Evolutionary conservation across 2,329 filamentous ascomycete species (phyloP), one percentile per base, ranked within the genome.

Genomic region (Aureobasidium namibiae): DNA sequence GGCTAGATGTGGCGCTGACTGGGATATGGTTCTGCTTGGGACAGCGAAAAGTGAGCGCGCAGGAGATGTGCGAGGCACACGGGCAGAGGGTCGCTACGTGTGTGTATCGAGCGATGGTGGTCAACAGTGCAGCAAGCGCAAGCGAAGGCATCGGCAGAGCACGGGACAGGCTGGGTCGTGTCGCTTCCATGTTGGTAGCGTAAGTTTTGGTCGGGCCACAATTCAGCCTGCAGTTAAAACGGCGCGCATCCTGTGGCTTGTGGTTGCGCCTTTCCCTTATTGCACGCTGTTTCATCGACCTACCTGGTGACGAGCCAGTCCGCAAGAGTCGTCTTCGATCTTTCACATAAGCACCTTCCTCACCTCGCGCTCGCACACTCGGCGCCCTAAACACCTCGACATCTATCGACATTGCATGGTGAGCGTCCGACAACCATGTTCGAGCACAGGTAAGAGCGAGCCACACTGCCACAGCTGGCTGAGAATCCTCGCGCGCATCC

Each of bases 221-320:
- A 45, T 45, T 56, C 52, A 41, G 38, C 38, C 52, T 45, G 52
- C 52, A 56, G 34, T 56, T 56, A 56, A 56, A 56, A 45, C 52
- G 52, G 52, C 39, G 52, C 52, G 52, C 52, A 44, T 44, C 52
- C 52, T 56, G 52, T 56, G 52, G 52, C 52, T 56, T 56, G 52
- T 56, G 52, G 52, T 44, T 56, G 52, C 52, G 39, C 39, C 52
- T 56, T 54, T 56, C 52, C 52, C 52, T 56, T 56, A 56, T 56
- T 56, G 52, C 52, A 56, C 52, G 52, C 52, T 56, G 52, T 56
- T 56, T 56, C 52, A 56, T 54, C 50, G 50, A 54, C 50, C 42
- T 38, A 42, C 50, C 50, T 54, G 50, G 50, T 56, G 52, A 56
- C 39, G 26, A 56, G 16, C 52, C 14, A 36, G 45, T 34, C 52